Percentiles rank a stretch among this genome's conserved stretches.
Conservation (phyloP, 1,284 basidiomycete species). For the Leccinum colubrinum region DNA sequence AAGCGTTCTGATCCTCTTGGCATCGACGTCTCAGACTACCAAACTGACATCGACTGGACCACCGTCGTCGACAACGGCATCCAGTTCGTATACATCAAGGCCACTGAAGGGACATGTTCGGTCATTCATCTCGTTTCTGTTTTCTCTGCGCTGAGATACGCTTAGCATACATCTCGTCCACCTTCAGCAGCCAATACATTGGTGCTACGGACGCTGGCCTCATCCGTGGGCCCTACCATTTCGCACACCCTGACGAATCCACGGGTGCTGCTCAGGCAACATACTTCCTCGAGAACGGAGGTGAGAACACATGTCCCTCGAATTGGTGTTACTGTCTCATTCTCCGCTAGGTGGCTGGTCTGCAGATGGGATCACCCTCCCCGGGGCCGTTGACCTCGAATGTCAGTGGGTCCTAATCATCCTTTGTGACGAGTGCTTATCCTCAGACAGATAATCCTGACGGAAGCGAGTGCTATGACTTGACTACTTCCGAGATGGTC, state of each 20-base stretch:
- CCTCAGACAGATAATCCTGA: conserved; percentile 42
- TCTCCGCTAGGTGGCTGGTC: not conserved
- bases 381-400: conserved; percentile 66
- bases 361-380: conserved; percentile 57
- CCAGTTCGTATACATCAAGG: conserved; percentile 66
- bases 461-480: conserved; percentile 55
- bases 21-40: conserved; percentile 58
- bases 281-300: conserved; percentile 45
- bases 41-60: conserved; percentile 52
- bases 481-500: conserved; percentile 54
- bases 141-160: not conserved
- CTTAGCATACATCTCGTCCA: conserved; percentile 33
- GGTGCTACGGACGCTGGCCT: conserved; percentile 40
- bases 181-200: conserved; percentile 32
- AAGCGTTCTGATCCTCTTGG: conserved; percentile 43
- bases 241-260: conserved; percentile 44
- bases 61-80: conserved; percentile 56
- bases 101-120: conserved; percentile 62
- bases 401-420: conserved; percentile 35
- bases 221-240: conserved; percentile 54
- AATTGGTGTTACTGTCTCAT: not conserved
- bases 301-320: not conserved
- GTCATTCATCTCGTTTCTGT: conserved; percentile 1
- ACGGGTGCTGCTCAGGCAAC: conserved; percentile 47
- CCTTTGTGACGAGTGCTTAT: conserved; percentile 1